A percentile compares a stretch with the other conserved stretches of the same genome.
phyloP scores from a whole-genome alignment of 352 stramenopile genomes.

The Globisporangium solare region DNA sequence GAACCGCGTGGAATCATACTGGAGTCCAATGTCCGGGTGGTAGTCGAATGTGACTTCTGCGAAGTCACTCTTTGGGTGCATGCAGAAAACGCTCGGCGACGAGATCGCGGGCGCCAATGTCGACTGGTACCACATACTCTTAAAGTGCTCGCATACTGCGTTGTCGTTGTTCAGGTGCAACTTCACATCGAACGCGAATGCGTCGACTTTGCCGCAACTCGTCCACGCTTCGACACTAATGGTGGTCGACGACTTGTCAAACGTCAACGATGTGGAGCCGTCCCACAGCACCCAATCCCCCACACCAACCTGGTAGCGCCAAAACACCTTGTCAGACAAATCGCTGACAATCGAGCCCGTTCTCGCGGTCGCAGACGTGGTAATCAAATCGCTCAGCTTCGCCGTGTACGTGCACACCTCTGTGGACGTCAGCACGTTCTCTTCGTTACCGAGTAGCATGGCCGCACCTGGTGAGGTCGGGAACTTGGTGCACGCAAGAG shows the following conservation, averaged over 20 bases:
- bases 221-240: slow-evolving; percentile 61
- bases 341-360: too few species aligned
- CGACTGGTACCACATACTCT: slow-evolving; percentile 66
- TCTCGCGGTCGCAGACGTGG: too few species aligned
- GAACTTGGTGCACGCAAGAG: too few species aligned
- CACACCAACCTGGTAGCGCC: slow-evolving; percentile 8
- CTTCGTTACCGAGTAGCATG: too few species aligned
- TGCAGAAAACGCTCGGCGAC: slow-evolving; percentile 34
- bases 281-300: slow-evolving; percentile 21
- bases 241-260: slow-evolving; percentile 33
- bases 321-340: not conserved
- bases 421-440: too few species aligned
- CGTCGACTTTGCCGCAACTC: slow-evolving; percentile 37
- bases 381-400: too few species aligned
- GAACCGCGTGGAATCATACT: slow-evolving; percentile 28
- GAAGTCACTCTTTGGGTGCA: slow-evolving; percentile 51
- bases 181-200: slow-evolving; percentile 45
- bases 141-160: slow-evolving; percentile 47
- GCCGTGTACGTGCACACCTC: too few species aligned
- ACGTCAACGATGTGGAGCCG: slow-evolving; percentile 23
- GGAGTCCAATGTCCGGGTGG: slow-evolving; percentile 40
- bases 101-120: slow-evolving; percentile 20
- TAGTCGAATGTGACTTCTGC: slow-evolving; percentile 60
- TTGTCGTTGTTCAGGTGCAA: slow-evolving; percentile 44
- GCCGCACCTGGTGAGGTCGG: too few species aligned